Base-by-base conservation (phyloP, 495 filamentous ascomycete genomes). In the Aspergillus heteromorphus region DNA sequence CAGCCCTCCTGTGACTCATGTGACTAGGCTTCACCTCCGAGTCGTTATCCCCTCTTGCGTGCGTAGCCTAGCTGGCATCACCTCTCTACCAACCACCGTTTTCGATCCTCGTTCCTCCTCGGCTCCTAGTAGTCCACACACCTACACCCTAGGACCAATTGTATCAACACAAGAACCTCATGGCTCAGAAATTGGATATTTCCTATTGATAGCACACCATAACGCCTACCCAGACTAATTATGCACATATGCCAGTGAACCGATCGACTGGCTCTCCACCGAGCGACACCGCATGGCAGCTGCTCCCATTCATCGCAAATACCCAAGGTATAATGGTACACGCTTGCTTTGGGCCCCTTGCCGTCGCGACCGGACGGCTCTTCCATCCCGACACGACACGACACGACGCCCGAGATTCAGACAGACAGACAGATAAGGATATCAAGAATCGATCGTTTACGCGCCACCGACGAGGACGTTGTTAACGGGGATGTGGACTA, bases 401-500 rank as follows among this genome's bases (percentile, higher is more conserved):
- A n/a, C n/a, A n/a, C n/a, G n/a, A n/a, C 10, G 25, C 16, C 13
- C 21, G 17, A 23, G 6, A 27, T 13, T 7, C 21, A 30, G 14
- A 5, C 10, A 5, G 16, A n/a, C n/a, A n/a, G 4, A 27, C 43
- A 27, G 17, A n/a, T 20, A 47, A 19, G 11, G 19, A 27, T 20
- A n/a, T n/a, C n/a, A n/a, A 27, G 19, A n/a, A 47, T 25, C 41
- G 5, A 29, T 51, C 48, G 51, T 45, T 74, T 79, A 87, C 64
- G 83, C 83, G 58, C 81, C 83, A 55, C 84, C 85, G 57, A 91
- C 87, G 49, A 91, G 75, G 51, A 91, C 87, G 68, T 90, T 88
- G 79, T 91, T 91, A 42, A 91, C 84, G 21, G 87, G 87, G 52
- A 91, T 91, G 67, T 91, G 87, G 51, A 91, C 84, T 87, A 53